Percentiles rank a stretch among this genome's conserved stretches.
Conservation (phyloP, 2,329 filamentous ascomycete genomes). For the Aspergillus fructus region DNA sequence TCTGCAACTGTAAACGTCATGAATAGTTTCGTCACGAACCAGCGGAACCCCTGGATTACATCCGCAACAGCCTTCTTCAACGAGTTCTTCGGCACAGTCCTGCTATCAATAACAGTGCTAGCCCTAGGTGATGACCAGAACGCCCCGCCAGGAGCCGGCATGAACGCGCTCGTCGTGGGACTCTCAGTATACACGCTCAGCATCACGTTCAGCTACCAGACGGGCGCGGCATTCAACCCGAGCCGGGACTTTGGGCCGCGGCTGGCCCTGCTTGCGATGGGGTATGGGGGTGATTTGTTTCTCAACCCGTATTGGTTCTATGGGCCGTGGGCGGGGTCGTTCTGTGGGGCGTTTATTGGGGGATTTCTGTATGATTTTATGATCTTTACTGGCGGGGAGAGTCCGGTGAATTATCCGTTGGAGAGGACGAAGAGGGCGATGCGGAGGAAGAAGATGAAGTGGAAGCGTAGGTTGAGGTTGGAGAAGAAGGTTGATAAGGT, state of each 20-base stretch:
- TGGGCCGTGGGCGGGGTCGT: conserved; percentile 42
- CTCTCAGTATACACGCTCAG: conserved; percentile 37
- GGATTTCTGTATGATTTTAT: conserved; percentile 53
- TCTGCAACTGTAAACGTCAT: conserved; percentile 31
- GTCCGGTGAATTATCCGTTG: conserved; percentile 52
- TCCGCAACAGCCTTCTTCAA: conserved; percentile 46
- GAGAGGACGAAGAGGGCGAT: conserved; percentile 41
- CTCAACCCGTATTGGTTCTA: conserved; percentile 49
- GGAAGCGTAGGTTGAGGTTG: conserved; percentile 30
- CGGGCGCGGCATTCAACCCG: conserved; percentile 51
- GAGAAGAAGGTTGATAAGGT: conserved; percentile 10
- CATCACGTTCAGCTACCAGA: conserved; percentile 47
- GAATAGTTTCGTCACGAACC: conserved; percentile 47
- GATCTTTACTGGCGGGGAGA: conserved; percentile 53
- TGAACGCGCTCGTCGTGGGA: conserved; percentile 52
- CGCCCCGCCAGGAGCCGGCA: conserved; percentile 50
- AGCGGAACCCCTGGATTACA: conserved; percentile 40
- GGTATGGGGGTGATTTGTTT: conserved; percentile 46
- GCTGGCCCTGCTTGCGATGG: conserved; percentile 46
- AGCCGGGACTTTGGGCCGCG: conserved; percentile 52
- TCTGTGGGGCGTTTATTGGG: conserved; percentile 43
- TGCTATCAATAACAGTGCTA: conserved; percentile 45
- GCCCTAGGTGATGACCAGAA: conserved; percentile 50
- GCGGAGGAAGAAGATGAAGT: conserved; percentile 45
- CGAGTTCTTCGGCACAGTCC: conserved; percentile 46